Percentiles rank a stretch among this genome's conserved stretches.
These are phyloP conservation scores for Sphaerobolus stellatus DNA, from an alignment of 1,284 basidiomycete species.

Conservation along the genomic window DNA sequence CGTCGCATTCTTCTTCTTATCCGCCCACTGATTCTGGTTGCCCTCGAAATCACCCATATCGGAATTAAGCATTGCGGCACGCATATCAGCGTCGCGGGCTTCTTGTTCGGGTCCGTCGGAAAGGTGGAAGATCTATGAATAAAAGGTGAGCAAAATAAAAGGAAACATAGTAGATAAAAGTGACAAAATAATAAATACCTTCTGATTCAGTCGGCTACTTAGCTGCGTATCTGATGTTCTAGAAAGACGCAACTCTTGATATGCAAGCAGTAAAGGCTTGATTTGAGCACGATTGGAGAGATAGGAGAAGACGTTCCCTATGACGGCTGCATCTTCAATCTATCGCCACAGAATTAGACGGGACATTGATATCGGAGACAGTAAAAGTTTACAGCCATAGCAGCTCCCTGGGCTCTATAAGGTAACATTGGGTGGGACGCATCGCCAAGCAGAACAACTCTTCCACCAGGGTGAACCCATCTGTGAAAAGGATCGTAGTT, in stretches of 20 bases:
- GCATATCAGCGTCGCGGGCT: constrained; percentile 38
- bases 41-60: constrained; percentile 25
- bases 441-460: constrained; percentile 49
- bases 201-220: constrained; percentile 41
- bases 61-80: constrained; percentile 30
- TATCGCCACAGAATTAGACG: too few species aligned
- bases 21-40: constrained; percentile 53
- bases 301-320: constrained; percentile 57
- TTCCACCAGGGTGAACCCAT: constrained; percentile 48
- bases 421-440: constrained; percentile 61
- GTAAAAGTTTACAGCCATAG: constrained; percentile 28
- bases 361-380: too few species aligned
- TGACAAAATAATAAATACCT: background rate
- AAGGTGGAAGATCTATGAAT: constrained; percentile 34
- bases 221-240: constrained; percentile 50
- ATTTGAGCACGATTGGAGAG: constrained; percentile 44
- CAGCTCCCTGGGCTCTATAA: constrained; percentile 29
- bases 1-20: constrained; percentile 41
- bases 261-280: constrained; percentile 47
- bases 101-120: constrained; percentile 41
- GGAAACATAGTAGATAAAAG: background rate
- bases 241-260: constrained; percentile 50
- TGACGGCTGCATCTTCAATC: constrained; percentile 63
- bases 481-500: constrained; percentile 30
- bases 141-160: background rate